phyloP scores from a whole-genome alignment of 2,329 filamentous ascomycete species.

The Thyridium curvatum region DNA sequence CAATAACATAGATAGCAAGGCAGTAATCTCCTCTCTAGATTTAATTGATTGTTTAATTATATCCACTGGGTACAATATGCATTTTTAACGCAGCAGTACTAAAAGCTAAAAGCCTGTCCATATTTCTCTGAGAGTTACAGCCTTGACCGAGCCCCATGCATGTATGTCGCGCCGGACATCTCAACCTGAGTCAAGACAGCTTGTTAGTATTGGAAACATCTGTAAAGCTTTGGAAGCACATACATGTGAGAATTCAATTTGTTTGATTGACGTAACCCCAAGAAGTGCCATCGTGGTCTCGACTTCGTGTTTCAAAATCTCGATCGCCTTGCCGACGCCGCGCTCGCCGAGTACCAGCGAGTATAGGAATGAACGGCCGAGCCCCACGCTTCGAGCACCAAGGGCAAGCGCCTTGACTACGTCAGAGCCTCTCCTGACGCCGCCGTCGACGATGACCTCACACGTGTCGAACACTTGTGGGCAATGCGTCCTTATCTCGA shows the following conservation, averaged over 20 bases:
- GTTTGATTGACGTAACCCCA: background rate
- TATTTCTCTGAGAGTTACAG: no score
- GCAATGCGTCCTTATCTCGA: conserved; percentile 3
- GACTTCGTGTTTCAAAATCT: conserved; percentile 5
- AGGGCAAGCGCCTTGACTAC: conserved; percentile 9
- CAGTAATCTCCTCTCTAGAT: no score
- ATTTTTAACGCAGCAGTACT: no score
- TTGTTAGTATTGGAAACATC: no score
- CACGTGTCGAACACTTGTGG: conserved; percentile 9
- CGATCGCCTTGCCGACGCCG: conserved; percentile 4
- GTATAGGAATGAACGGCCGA: conserved; percentile 7
- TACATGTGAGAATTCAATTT: background rate
- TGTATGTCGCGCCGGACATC: background rate
- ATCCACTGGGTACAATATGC: no score
- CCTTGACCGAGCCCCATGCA: no score
- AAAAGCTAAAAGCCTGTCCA: no score
- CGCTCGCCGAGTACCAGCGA: conserved; percentile 1
- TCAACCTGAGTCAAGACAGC: background rate
- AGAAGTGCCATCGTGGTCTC: conserved; percentile 5
- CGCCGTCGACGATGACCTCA: conserved; percentile 8
- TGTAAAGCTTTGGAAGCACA: background rate
- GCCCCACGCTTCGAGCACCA: conserved; percentile 7
- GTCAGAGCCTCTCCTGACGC: conserved; percentile 7
- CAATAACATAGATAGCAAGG: no score
- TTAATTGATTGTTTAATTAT: no score